A percentile compares a stretch with the other conserved stretches of the same genome.
These are phyloP conservation scores for Vanilla planifolia DNA, from an alignment of 106 monocot genomes.

Conservation along the genomic window DNA sequence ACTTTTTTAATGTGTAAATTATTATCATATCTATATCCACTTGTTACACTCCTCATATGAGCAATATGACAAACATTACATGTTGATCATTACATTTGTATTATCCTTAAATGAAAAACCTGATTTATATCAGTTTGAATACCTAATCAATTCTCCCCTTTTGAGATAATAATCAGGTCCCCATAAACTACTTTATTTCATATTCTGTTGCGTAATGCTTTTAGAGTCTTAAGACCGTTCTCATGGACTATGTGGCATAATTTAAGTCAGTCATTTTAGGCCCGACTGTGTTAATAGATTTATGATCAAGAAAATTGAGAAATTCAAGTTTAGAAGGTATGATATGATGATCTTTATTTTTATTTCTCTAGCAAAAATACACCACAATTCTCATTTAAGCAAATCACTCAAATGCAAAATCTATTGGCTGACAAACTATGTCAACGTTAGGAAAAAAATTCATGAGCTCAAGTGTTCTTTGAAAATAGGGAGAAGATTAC, in stretches of 20 bases:
- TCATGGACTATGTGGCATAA: conserved; percentile 21
- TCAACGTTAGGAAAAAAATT: conserved; percentile 30
- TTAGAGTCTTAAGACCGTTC: conserved; percentile 49
- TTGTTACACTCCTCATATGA: too few species aligned
- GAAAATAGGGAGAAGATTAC: conserved; percentile 37
- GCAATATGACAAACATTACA: too few species aligned
- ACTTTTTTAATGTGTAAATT: too few species aligned
- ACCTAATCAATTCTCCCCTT: too few species aligned
- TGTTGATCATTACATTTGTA: too few species aligned
- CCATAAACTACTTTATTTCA: too few species aligned
- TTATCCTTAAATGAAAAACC: too few species aligned
- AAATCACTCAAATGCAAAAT: conserved; percentile 26
- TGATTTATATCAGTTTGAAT: too few species aligned
- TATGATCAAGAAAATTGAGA: conserved; percentile 40
- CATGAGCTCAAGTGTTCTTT: conserved; percentile 35
- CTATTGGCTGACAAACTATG: conserved; percentile 22
- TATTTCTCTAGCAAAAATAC: background rate
- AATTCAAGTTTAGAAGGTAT: conserved; percentile 69
- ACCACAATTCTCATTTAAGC: background rate
- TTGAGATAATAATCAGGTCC: too few species aligned
- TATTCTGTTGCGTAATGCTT: too few species aligned
- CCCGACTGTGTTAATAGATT: conserved; percentile 23
- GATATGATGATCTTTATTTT: conserved; percentile 1
- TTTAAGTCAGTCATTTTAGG: conserved; percentile 40
- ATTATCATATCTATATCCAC: too few species aligned